A percentile compares a stretch with the other conserved stretches of the same genome.
These are phyloP conservation scores for Podospora bellae-mahoneyi DNA, from an alignment of 495 filamentous ascomycete genomes.

Conservation along the genomic window DNA sequence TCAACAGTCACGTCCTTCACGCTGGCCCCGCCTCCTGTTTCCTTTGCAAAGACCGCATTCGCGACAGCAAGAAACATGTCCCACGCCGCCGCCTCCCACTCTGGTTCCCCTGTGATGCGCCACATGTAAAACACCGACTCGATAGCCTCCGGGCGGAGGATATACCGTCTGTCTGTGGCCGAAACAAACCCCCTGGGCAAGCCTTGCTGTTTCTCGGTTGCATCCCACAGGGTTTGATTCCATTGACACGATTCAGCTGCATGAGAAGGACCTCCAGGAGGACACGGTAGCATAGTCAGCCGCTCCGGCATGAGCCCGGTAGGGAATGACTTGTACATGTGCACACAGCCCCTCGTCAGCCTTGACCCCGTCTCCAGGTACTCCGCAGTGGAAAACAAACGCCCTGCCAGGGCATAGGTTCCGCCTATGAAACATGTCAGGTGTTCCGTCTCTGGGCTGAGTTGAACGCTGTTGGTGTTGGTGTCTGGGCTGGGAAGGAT, in stretches of 20 bases:
- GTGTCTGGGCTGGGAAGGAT: constrained; percentile 12
- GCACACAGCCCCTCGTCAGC: constrained; percentile 81
- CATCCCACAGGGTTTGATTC: constrained; percentile 31
- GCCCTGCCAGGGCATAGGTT: constrained; percentile 78
- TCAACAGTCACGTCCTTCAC: constrained; percentile 48
- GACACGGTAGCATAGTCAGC: constrained; percentile 61
- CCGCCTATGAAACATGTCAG: constrained; percentile 75
- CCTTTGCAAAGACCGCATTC: constrained; percentile 48
- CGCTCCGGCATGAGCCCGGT: constrained; percentile 86
- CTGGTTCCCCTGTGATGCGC: constrained; percentile 63
- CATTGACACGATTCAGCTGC: constrained; percentile 19
- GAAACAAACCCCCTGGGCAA: constrained; percentile 57
- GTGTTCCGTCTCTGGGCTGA: constrained; percentile 43
- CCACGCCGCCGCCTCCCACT: constrained; percentile 65
- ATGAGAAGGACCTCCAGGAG: constrained; percentile 30
- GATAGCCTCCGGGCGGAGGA: constrained; percentile 61
- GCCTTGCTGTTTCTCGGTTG: constrained; percentile 35
- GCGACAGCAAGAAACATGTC: constrained; percentile 68
- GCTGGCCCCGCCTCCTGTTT: constrained; percentile 55
- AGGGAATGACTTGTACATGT: constrained; percentile 71
- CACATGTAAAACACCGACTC: constrained; percentile 73
- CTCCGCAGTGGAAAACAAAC: constrained; percentile 60
- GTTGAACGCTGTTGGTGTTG: constrained; percentile 5
- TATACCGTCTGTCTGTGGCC: constrained; percentile 36
- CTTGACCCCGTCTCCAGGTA: constrained; percentile 62